Evolutionary conservation across 2,329 filamentous ascomycete species (phyloP).

Genomic region (Sclerotinia subarctica): DNA sequence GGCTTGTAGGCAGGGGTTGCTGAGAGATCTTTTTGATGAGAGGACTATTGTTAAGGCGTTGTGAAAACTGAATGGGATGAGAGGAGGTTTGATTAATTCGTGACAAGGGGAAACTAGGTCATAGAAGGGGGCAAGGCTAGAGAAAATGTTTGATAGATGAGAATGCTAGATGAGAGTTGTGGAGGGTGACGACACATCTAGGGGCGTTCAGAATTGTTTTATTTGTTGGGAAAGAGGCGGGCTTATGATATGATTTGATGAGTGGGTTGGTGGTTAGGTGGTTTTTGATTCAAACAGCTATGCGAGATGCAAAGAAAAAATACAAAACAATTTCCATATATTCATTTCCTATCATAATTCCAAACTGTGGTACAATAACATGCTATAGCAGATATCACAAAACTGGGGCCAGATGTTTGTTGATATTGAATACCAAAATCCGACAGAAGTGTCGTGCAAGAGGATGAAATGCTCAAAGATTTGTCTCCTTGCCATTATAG

Average conservation of each 20-base stretch:
- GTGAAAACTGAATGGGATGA: slow-evolving; percentile 19
- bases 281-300: slow-evolving; percentile 3
- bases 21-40: slow-evolving; percentile 79
- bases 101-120: neutral
- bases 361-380: too few relatives aligned
- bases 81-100: neutral
- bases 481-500: too few relatives aligned
- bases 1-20: slow-evolving; percentile 58
- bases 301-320: neutral
- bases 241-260: slow-evolving; percentile 6
- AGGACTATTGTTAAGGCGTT: slow-evolving; percentile 59
- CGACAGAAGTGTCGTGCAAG: too few relatives aligned
- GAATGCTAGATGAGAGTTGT: slow-evolving; percentile 1
- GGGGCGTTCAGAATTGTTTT: slow-evolving; percentile 5
- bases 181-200: neutral
- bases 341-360: neutral
- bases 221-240: neutral
- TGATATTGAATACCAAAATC: too few relatives aligned
- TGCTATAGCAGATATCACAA: too few relatives aligned
- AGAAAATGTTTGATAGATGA: slow-evolving; percentile 7
- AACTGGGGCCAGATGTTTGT: too few relatives aligned
- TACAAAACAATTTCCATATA: neutral
- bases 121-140: neutral
- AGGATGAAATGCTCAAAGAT: too few relatives aligned
- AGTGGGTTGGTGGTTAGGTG: neutral